Evolutionary conservation across 441 rosid species (phyloP), one percentile per base, ranked within the genome.

Genomic region (Mallotus japonicus): DNA sequence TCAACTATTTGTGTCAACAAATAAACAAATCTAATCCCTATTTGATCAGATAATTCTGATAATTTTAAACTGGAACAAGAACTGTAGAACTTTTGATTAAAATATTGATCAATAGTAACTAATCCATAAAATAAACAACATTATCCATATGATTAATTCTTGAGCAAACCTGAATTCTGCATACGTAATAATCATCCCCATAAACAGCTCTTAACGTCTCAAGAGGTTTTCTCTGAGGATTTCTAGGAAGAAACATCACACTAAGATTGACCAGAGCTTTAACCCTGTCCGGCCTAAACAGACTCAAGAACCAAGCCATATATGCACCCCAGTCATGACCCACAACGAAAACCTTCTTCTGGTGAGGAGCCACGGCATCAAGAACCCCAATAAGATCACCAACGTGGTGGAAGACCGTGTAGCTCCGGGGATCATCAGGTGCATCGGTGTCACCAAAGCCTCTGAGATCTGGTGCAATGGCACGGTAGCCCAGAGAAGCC

Each of bases 271-370:
- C 88, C 82, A 91, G 65, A 73, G 91, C 96, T 51, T 82, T 90
- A 65, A 92, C 89, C 64, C 82, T 80, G 70, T 92, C 96, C 0
- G 95, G 95, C 50, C 93, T 70, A 49, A 87, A 85, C 70, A 86
- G 67, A 76, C 89, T 80, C 76, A 90, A 73, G 72, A 78, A 75
- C 96, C 98, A 92, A 0, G 95, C 90, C 14, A 85, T 70, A 0
- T 73, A 11, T 0, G 96, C 95, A 0, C 96, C 96, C 98, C 95
- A 92, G 50, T 92, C 94, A 67, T 90, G 96, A 13, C 88, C 94
- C 71, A 90, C 94, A 0, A 88, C 92, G 54, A 88, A 89, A 66
- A 89, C 92, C 75, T 84, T 84, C 51, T 85, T 91, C 28, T 74
- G 62, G 0, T 70, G 80, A 0, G 86, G 79, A 0, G 85, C 92